Evolutionary conservation across 208 protist genomes (phyloP).

Genomic region (Leishmania arabica): DNA sequence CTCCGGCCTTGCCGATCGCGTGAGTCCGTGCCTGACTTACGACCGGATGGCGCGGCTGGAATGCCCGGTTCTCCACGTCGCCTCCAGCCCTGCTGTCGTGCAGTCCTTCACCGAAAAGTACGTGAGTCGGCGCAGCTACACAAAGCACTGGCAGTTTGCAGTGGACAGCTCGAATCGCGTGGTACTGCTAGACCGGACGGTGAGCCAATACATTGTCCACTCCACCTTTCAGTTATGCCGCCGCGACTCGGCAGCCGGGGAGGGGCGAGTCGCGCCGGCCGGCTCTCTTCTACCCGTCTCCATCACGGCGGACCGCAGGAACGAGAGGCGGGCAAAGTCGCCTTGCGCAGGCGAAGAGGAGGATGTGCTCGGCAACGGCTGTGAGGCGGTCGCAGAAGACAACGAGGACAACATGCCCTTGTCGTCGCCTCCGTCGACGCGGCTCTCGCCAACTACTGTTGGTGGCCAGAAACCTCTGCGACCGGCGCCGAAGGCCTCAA

Average conservation of each 20-base stretch:
- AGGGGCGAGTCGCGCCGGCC: not conserved
- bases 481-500: not conserved
- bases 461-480: not conserved
- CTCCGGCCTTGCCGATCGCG: conserved; percentile 13
- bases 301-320: not conserved
- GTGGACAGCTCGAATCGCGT: conserved; percentile 35
- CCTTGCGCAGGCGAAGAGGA: not conserved
- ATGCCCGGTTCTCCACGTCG: conserved; percentile 15
- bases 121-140: conserved; percentile 21
- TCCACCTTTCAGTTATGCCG: conserved; percentile 19
- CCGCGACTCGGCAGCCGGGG: not conserved
- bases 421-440: not conserved
- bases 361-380: not conserved
- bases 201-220: conserved; percentile 11
- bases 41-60: conserved; percentile 12
- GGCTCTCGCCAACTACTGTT: not conserved
- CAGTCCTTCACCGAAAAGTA: conserved; percentile 11
- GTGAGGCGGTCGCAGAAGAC: not conserved
- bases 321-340: not conserved
- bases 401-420: not conserved
- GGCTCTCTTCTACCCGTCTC: conserved; percentile 4
- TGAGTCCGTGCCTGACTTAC: conserved; percentile 8
- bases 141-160: conserved; percentile 34
- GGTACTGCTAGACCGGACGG: conserved; percentile 37
- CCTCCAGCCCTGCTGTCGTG: conserved; percentile 19